A percentile compares a stretch with the other conserved stretches of the same genome.
Conservation (phyloP, 352 stramenopile species). For the Globisporangium orthogonon region DNA sequence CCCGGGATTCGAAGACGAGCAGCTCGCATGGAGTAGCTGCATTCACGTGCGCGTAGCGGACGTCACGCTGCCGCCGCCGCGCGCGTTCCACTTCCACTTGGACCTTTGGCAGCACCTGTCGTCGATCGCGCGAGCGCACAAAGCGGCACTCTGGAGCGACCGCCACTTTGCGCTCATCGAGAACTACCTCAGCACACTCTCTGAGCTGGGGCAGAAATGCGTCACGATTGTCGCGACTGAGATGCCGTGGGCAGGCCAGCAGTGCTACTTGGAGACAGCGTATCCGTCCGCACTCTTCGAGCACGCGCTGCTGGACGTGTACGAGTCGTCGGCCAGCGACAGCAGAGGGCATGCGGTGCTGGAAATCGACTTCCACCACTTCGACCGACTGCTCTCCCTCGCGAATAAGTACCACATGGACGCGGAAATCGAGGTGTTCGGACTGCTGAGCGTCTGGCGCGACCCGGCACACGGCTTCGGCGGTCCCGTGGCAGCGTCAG, state of each 20-base stretch:
- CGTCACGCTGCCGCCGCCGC: slow-evolving; percentile 38
- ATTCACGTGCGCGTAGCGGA: slow-evolving; percentile 47
- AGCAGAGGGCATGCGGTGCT: slow-evolving; percentile 8
- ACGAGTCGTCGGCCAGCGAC: slow-evolving; percentile 17
- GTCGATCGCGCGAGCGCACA: slow-evolving; percentile 47
- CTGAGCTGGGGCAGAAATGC: slow-evolving; percentile 67
- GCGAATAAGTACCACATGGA: slow-evolving; percentile 43
- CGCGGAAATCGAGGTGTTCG: slow-evolving; percentile 71
- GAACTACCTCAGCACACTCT: slow-evolving; percentile 46
- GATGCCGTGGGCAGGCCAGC: slow-evolving; percentile 72
- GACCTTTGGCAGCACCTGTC: slow-evolving; percentile 77
- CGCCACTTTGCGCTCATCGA: slow-evolving; percentile 63
- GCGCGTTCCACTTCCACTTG: slow-evolving; percentile 55
- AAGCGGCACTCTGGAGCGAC: slow-evolving; percentile 53
- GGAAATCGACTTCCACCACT: slow-evolving; percentile 58
- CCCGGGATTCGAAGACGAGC: slow-evolving; percentile 57
- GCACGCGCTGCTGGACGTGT: slow-evolving; percentile 57
- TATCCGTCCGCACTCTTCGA: slow-evolving; percentile 71
- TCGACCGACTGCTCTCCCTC: slow-evolving; percentile 56
- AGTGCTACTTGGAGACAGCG: slow-evolving; percentile 62
- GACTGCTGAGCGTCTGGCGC: slow-evolving; percentile 60
- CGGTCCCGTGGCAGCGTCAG: slow-evolving; percentile 28
- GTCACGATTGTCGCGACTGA: slow-evolving; percentile 67
- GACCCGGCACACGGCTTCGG: slow-evolving; percentile 55
- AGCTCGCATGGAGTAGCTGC: slow-evolving; percentile 53